These are phyloP conservation scores for Phytophthora kernoviae DNA, from an alignment of 352 stramenopile genomes.

Conservation along the genomic window DNA sequence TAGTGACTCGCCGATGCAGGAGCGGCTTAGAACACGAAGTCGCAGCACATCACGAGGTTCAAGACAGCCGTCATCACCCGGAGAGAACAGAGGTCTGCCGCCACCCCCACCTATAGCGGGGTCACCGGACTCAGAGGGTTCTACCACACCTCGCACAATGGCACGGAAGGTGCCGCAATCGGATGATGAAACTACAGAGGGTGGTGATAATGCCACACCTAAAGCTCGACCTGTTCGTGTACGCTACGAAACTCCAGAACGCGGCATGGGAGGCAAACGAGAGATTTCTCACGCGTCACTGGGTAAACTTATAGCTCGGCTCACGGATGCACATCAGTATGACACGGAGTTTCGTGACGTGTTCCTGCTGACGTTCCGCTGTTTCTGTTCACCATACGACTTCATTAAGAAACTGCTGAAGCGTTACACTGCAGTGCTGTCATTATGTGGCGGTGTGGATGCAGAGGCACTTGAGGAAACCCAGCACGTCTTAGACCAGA, in stretches of 20 bases:
- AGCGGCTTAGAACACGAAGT: conserved; percentile 16
- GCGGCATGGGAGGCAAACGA: conserved; percentile 65
- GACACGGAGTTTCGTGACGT: conserved; percentile 87
- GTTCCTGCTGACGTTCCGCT: conserved; percentile 83
- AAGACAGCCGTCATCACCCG: conserved; percentile 23
- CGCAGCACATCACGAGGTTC: conserved; percentile 28
- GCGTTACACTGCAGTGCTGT: conserved; percentile 78
- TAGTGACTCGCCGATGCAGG: conserved; percentile 22
- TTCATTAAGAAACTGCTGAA: conserved; percentile 91
- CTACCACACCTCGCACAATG: conserved; percentile 23
- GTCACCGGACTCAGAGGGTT: conserved; percentile 15
- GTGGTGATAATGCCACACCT: conserved; percentile 17
- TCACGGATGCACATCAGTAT: conserved; percentile 87
- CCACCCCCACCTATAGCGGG: conserved; percentile 26
- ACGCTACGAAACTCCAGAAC: conserved; percentile 70
- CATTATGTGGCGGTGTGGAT: conserved; percentile 55
- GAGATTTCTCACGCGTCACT: conserved; percentile 89
- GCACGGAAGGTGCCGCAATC: conserved; percentile 21
- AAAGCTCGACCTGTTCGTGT: conserved; percentile 66
- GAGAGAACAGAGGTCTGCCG: conserved; percentile 13
- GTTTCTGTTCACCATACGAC: conserved; percentile 84
- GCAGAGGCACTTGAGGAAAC: conserved; percentile 61
- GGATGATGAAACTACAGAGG: conserved; percentile 14
- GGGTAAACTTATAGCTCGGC: conserved; percentile 79
- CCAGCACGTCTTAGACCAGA: conserved; percentile 68